Percentiles rank a stretch among this genome's conserved stretches.
Evolutionary conservation across 495 filamentous ascomycete genomes (phyloP).

Genomic region (Aspergillus ostianus): DNA sequence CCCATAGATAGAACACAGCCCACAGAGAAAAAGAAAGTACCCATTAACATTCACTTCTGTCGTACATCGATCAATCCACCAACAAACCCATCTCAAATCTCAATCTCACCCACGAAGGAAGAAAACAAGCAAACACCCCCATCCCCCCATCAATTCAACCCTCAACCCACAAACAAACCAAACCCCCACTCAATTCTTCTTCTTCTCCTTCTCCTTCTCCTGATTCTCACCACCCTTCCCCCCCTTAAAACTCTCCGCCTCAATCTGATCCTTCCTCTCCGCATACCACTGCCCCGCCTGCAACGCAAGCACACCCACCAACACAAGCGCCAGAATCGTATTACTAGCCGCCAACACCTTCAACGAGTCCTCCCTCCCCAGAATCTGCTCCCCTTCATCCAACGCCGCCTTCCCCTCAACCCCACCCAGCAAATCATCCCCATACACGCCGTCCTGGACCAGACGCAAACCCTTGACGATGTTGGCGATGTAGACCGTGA

Average conservation of each 20-base stretch:
- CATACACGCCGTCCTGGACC: constrained; percentile 58
- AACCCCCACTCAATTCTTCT: constrained; percentile 7
- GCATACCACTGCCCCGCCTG: constrained; percentile 99
- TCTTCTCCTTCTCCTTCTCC: not conserved
- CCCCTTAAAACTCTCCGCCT: constrained; percentile 59
- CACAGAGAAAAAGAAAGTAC: too few relatives aligned
- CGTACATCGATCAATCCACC: not conserved
- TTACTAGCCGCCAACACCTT: constrained; percentile 93
- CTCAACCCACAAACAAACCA: constrained; percentile 17
- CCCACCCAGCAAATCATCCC: constrained; percentile 34
- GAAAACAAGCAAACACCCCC: not conserved
- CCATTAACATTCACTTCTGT: too few relatives aligned
- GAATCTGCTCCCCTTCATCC: constrained; percentile 30
- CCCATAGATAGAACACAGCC: too few relatives aligned
- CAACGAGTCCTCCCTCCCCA: constrained; percentile 79
- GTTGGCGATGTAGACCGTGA: constrained; percentile 90
- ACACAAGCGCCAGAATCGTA: constrained; percentile 86
- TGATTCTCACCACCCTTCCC: constrained; percentile 46
- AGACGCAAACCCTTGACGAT: constrained; percentile 89
- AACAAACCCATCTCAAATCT: not conserved
- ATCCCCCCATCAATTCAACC: not conserved
- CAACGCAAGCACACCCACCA: constrained; percentile 86
- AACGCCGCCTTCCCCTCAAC: constrained; percentile 15
- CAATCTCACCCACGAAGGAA: not conserved
- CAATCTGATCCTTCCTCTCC: constrained; percentile 84